A percentile compares a stretch with the other conserved stretches of the same genome.
Conservation (phyloP, 2,329 filamentous ascomycete species). For the Penicillium paneum region DNA sequence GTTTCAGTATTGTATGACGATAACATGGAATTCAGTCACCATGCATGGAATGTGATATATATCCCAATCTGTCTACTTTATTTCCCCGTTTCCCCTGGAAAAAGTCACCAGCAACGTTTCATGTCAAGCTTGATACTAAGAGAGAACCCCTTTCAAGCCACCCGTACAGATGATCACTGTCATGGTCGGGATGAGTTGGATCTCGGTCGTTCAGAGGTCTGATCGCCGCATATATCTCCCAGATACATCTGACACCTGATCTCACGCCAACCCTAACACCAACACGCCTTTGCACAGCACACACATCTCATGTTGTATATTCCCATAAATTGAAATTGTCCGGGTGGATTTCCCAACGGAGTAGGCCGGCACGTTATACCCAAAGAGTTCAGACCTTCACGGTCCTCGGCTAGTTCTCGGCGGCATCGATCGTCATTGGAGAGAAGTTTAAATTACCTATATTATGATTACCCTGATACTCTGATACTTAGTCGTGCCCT, state of each 20-base stretch:
- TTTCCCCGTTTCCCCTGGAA: neutral
- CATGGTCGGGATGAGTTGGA: neutral
- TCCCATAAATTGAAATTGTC: neutral
- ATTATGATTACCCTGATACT: neutral
- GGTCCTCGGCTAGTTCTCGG: constrained; percentile 22
- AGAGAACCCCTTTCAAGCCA: neutral
- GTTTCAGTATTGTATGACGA: neutral
- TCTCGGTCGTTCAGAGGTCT: constrained; percentile 9
- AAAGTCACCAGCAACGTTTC: neutral
- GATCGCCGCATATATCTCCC: constrained; percentile 8
- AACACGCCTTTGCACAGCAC: neutral
- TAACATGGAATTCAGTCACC: neutral
- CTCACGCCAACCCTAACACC: neutral
- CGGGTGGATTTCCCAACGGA: constrained; percentile 1
- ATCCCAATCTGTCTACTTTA: neutral
- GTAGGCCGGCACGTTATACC: constrained; percentile 18
- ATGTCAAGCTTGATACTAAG: neutral
- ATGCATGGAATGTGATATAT: constrained; percentile 13
- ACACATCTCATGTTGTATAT: neutral
- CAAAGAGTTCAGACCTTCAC: constrained; percentile 15
- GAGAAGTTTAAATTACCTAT: constrained; percentile 23
- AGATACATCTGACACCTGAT: neutral
- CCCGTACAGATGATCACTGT: neutral
- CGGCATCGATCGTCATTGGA: constrained; percentile 23
- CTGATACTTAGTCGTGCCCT: no score